These are phyloP conservation scores for Mucor plumbeus DNA, from an alignment of 371 early-diverging fungal species.

Conservation along the genomic window DNA sequence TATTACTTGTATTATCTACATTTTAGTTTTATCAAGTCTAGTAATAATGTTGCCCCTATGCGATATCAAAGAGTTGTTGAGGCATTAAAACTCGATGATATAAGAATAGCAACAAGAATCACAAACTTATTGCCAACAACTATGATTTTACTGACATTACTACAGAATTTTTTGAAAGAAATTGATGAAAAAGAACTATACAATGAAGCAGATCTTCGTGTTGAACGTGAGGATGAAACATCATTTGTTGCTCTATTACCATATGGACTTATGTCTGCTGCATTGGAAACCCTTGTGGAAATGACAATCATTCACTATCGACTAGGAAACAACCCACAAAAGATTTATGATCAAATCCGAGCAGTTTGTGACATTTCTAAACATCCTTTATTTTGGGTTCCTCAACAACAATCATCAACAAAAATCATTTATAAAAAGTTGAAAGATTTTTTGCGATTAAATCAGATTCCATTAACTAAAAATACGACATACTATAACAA, in stretches of 20 bases:
- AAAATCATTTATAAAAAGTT: conserved; percentile 2
- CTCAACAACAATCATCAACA: not conserved
- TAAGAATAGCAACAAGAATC: not conserved
- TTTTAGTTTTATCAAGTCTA: conserved; percentile 27
- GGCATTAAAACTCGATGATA: conserved; percentile 1
- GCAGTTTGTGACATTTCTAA: not conserved
- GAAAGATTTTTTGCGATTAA: conserved; percentile 1
- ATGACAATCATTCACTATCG: conserved; percentile 1
- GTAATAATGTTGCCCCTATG: not conserved
- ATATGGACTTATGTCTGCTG: not conserved
- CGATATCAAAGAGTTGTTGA: not conserved
- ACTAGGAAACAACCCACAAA: not conserved
- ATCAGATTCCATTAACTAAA: not conserved
- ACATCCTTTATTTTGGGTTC: conserved; percentile 6
- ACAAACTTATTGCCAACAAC: not conserved
- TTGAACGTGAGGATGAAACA: not conserved
- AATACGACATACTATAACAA: not conserved
- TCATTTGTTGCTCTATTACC: not conserved
- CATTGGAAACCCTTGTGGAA: conserved; percentile 9
- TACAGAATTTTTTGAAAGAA: conserved; percentile 1
- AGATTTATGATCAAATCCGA: not conserved
- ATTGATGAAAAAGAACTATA: not conserved
- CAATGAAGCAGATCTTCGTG: not conserved
- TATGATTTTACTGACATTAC: not conserved
- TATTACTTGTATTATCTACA: conserved; percentile 33